These are phyloP conservation scores for Capsicum baccatum DNA, from an alignment of 257 asterid species.

Conservation along the genomic window DNA sequence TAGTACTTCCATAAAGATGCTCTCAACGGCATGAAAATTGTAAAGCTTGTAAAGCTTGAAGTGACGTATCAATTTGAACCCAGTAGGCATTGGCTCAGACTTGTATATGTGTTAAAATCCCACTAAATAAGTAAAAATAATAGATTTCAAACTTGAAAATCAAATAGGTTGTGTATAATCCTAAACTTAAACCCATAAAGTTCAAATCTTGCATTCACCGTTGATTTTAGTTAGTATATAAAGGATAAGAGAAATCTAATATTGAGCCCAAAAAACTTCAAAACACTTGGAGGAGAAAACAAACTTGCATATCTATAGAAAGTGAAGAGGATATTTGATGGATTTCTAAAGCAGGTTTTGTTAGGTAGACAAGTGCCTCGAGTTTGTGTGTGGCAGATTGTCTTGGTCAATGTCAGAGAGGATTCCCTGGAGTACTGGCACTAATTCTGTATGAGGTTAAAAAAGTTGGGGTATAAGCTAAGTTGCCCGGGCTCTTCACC, in stretches of 20 bases:
- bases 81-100: neutral
- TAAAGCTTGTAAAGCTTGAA: neutral
- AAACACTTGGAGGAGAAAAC: neutral
- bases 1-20: neutral
- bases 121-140: neutral
- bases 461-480: neutral
- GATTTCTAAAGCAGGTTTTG: conserved; percentile 1
- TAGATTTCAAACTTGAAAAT: conserved; percentile 6
- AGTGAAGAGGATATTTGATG: neutral
- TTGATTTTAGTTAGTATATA: neutral
- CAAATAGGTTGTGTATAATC: neutral
- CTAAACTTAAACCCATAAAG: neutral
- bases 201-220: neutral
- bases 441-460: neutral
- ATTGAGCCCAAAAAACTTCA: neutral
- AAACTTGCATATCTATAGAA: neutral
- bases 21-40: neutral
- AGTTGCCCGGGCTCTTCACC: no score
- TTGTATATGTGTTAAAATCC: neutral
- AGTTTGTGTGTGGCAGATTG: neutral
- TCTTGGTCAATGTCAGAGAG: neutral
- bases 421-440: neutral
- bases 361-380: neutral
- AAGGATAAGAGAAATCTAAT: neutral
- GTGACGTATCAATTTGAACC: neutral